Evolutionary conservation across 306 rosid species (phyloP).

Genomic region (Chamaecrista fasciculata): DNA sequence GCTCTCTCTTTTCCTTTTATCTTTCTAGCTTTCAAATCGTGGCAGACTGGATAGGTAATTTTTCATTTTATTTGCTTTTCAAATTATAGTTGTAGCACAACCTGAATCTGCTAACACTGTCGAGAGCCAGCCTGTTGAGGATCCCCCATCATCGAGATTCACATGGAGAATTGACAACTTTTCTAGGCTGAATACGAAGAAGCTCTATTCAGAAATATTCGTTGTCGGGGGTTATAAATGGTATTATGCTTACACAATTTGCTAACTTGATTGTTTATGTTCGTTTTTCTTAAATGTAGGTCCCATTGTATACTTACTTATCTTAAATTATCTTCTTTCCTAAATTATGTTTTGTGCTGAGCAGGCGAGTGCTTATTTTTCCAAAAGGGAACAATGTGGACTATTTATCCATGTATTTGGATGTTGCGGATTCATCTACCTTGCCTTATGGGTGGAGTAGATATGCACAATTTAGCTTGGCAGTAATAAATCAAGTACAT

Average conservation of each 20-base stretch:
- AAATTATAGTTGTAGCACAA: conserved; percentile 59
- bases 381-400: conserved; percentile 95
- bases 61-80: conserved; percentile 23
- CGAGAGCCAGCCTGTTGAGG: conserved; percentile 77
- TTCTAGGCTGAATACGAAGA: conserved; percentile 64
- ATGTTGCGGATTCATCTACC: conserved; percentile 72
- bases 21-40: conserved; percentile 5
- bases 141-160: conserved; percentile 70
- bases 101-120: conserved; percentile 61
- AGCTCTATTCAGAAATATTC: conserved; percentile 73
- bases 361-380: conserved; percentile 87
- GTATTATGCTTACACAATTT: conserved; percentile 38
- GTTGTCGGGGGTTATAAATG: conserved; percentile 81
- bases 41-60: conserved; percentile 22
- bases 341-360: conserved; percentile 25
- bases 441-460: conserved; percentile 94
- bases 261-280: neutral
- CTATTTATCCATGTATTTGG: conserved; percentile 83
- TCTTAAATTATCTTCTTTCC: conserved; percentile 14
- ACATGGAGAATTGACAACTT: conserved; percentile 87
- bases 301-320: neutral
- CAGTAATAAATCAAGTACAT: conserved; percentile 63
- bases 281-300: neutral
- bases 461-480: conserved; percentile 86
- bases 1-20: neutral